Conservation (phyloP, 495 filamentous ascomycete species). For the Penicillium diatomitis region DNA sequence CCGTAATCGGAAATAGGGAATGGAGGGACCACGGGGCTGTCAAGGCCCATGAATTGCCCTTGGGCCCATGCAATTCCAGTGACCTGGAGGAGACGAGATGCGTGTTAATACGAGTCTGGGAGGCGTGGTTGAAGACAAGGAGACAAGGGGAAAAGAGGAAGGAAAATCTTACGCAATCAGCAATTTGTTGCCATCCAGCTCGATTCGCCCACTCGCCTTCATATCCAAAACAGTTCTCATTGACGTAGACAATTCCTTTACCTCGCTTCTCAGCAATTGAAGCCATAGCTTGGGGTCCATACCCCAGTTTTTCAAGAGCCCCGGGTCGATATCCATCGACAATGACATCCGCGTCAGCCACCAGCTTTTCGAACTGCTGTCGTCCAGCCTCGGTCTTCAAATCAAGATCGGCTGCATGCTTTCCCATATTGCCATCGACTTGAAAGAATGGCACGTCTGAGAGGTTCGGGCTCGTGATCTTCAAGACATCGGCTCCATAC, state of each 20-base stretch:
- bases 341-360: slow-evolving; percentile 49
- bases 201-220: slow-evolving; percentile 40
- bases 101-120: slow-evolving; percentile 4
- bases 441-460: slow-evolving; percentile 75
- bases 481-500: slow-evolving; percentile 60
- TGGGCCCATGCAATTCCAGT: slow-evolving; percentile 67
- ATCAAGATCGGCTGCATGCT: slow-evolving; percentile 49
- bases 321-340: slow-evolving; percentile 64
- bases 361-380: slow-evolving; percentile 46
- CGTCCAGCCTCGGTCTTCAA: slow-evolving; percentile 46
- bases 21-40: slow-evolving; percentile 64
- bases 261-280: slow-evolving; percentile 42
- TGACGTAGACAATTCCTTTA: slow-evolving; percentile 59
- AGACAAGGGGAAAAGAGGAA: no score
- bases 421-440: slow-evolving; percentile 69
- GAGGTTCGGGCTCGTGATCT: slow-evolving; percentile 58
- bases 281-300: slow-evolving; percentile 44
- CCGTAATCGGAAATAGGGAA: slow-evolving; percentile 80
- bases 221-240: slow-evolving; percentile 65
- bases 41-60: slow-evolving; percentile 59
- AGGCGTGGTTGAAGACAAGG: no score
- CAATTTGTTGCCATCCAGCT: slow-evolving; percentile 49
- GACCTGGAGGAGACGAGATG: slow-evolving; percentile 26
- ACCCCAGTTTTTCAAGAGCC: slow-evolving; percentile 55
- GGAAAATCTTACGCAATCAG: slow-evolving; percentile 34